These are phyloP conservation scores for Hypoxylon subgilvum DNA, from an alignment of 495 filamentous ascomycete genomes.

Conservation along the genomic window DNA sequence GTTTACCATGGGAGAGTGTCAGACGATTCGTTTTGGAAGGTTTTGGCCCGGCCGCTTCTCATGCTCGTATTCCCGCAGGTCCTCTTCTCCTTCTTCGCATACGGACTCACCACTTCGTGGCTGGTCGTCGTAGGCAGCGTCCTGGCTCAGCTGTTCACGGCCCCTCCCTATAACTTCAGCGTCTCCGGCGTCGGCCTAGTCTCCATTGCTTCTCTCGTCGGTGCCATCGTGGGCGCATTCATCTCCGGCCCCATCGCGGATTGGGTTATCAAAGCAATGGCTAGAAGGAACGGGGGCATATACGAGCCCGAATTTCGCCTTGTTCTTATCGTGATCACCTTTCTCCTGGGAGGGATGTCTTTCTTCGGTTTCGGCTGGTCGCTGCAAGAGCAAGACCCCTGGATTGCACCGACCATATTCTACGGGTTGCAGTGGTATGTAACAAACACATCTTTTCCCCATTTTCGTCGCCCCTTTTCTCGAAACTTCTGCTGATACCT, in stretches of 20 bases:
- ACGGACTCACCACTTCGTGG: slow-evolving; percentile 54
- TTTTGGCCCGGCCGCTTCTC: slow-evolving; percentile 46
- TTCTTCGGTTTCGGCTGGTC: slow-evolving; percentile 54
- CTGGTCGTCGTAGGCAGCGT: slow-evolving; percentile 50
- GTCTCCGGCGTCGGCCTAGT: slow-evolving; percentile 49
- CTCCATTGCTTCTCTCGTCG: slow-evolving; percentile 47
- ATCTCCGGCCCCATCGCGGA: slow-evolving; percentile 47
- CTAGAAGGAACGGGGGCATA: slow-evolving; percentile 50
- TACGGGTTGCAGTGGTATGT: slow-evolving; percentile 53
- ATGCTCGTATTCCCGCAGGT: slow-evolving; percentile 50
- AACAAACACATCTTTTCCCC: too few species aligned
- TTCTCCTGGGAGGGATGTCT: slow-evolving; percentile 46
- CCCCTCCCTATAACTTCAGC: slow-evolving; percentile 48
- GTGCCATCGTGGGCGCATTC: slow-evolving; percentile 48
- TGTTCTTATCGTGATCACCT: slow-evolving; percentile 47
- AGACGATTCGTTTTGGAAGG: slow-evolving; percentile 45
- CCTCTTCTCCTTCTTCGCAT: slow-evolving; percentile 50
- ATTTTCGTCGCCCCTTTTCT: too few species aligned
- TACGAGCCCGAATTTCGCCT: slow-evolving; percentile 57
- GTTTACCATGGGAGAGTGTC: slow-evolving; percentile 47
- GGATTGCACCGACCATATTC: slow-evolving; percentile 49
- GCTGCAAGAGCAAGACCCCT: slow-evolving; percentile 43
- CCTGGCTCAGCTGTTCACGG: slow-evolving; percentile 47
- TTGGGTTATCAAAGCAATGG: slow-evolving; percentile 45
- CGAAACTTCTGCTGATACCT: too few species aligned